Conservation (phyloP, 805 yeast species). For the Yarrowia sp. region DNA sequence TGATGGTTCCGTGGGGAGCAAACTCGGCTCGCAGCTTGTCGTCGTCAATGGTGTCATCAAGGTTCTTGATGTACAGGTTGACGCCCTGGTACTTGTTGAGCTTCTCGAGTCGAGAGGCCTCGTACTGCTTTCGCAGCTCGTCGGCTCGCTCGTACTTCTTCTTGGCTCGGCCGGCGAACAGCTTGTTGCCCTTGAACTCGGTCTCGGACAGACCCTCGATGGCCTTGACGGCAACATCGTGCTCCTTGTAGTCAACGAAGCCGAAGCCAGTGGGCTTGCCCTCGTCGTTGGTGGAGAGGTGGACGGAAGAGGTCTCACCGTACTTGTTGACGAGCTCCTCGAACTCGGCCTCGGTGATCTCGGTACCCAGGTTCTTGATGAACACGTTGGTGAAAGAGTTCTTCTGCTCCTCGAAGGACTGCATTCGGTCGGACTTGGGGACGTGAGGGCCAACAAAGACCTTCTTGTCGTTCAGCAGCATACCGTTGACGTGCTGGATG, state of each 20-base stretch:
- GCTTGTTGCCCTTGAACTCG: slow-evolving; percentile 82
- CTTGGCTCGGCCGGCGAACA: slow-evolving; percentile 98
- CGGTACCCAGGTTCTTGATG: slow-evolving; percentile 85
- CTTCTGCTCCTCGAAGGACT: slow-evolving; percentile 86
- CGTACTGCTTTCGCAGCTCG: slow-evolving; percentile 94
- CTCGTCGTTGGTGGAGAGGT: slow-evolving; percentile 78
- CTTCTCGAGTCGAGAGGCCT: slow-evolving; percentile 88
- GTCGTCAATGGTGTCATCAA: slow-evolving; percentile 91
- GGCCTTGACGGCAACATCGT: slow-evolving; percentile 87
- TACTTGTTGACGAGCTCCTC: slow-evolving; percentile 70
- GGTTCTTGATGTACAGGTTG: slow-evolving; percentile 94
- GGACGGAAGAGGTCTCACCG: slow-evolving; percentile 85
- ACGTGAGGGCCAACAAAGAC: slow-evolving; percentile 95
- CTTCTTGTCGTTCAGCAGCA: slow-evolving; percentile 94
- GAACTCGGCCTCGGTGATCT: slow-evolving; percentile 63
- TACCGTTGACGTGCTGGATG: slow-evolving; percentile 96
- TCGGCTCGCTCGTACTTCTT: slow-evolving; percentile 97
- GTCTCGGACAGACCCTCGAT: slow-evolving; percentile 89
- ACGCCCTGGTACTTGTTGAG: slow-evolving; percentile 96
- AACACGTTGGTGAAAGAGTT: slow-evolving; percentile 95
- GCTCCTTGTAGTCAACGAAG: slow-evolving; percentile 88
- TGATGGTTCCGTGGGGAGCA: slow-evolving; percentile 89
- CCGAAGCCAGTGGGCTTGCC: slow-evolving; percentile 96
- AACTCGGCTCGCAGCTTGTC: slow-evolving; percentile 92
- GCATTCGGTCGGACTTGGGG: slow-evolving; percentile 90